Base-by-base conservation (phyloP, 2,329 filamentous ascomycete genomes). In the Botrytis tulipae region DNA sequence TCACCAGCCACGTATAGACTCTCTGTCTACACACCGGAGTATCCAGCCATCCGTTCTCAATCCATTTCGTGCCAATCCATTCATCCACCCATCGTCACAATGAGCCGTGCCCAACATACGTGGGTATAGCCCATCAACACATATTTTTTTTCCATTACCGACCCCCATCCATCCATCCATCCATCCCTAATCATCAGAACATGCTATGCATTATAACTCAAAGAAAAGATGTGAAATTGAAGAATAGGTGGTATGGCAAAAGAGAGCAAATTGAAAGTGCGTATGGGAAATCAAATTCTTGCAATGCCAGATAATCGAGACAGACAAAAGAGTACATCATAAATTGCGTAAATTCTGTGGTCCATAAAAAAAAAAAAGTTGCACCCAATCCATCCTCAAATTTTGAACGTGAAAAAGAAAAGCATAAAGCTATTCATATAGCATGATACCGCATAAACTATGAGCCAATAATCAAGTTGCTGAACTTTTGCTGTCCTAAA, bases 401-500 rank as follows among this genome's bases (percentile, higher is more conserved):
- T 72, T 66, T 65, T 51, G 12, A 35, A 48, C 25, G 60, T 57
- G 46, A 65, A 67, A 72, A 72, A 71, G 46, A 72, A 67, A 57
- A 72, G 60, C 60, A 72, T 48, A 62, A 60, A 18, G 57, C 40
- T 59, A 62, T 71, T 71, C 63, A 62, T 44, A 61, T n/a, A 44
- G 18, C 65, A 67, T 72, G 70, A 72, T 54, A 57, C 32, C 46
- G 60, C 70, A 51, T 16, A 71, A 71, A 71, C 59, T 48, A 44
- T 69, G 37, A 69, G 66, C 70, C 59, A 57, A 66, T 44, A 54
- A 72, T 72, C 46, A 67, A 72, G 48, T 40, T 72, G 70, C 70
- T 67, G 46, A 72, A 57, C 70, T 72, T 72, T 72, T 72, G 44
- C 70, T 67, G 70, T 67, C 40, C 70, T 72, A 32, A 67, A 72